These are phyloP conservation scores for Dactylorhiza incarnata DNA, from an alignment of 106 monocot species.

Conservation along the genomic window DNA sequence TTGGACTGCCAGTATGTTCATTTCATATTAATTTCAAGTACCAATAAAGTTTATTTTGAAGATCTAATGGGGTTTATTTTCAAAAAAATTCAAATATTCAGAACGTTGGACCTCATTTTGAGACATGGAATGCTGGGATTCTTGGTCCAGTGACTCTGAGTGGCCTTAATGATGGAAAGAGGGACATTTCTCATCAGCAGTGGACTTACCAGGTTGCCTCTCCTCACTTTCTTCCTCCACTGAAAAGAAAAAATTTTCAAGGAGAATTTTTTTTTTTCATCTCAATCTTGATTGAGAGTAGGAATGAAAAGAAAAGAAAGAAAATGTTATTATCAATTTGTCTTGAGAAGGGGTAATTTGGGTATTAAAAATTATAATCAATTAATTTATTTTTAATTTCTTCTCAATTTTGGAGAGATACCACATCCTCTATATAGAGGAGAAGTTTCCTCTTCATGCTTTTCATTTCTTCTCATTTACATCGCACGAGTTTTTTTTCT, in stretches of 20 bases:
- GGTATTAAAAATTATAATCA: too few species aligned
- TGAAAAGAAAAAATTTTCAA: neutral
- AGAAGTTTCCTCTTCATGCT: too few species aligned
- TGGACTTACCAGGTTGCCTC: slow-evolving; percentile 71
- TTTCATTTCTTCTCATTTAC: too few species aligned
- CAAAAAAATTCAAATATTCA: slow-evolving; percentile 14
- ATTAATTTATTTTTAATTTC: too few species aligned
- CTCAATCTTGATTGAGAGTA: too few species aligned
- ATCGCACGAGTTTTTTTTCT: too few species aligned
- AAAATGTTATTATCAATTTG: too few species aligned
- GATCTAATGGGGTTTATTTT: neutral
- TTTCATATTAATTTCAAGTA: slow-evolving; percentile 2
- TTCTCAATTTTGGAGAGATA: too few species aligned
- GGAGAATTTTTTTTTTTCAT: too few species aligned
- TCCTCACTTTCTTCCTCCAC: neutral
- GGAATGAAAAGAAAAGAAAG: too few species aligned
- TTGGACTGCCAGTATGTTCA: slow-evolving; percentile 74
- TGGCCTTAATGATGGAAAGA: slow-evolving; percentile 80
- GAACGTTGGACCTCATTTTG: slow-evolving; percentile 84
- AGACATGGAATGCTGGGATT: slow-evolving; percentile 88
- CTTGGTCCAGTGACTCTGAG: slow-evolving; percentile 79
- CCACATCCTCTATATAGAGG: too few species aligned
- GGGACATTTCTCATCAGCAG: slow-evolving; percentile 78
- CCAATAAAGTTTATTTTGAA: neutral
- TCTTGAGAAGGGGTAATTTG: too few species aligned